Base-by-base conservation (phyloP, 1,139 yeast genomes). In the Pneumocystis canis region DNA sequence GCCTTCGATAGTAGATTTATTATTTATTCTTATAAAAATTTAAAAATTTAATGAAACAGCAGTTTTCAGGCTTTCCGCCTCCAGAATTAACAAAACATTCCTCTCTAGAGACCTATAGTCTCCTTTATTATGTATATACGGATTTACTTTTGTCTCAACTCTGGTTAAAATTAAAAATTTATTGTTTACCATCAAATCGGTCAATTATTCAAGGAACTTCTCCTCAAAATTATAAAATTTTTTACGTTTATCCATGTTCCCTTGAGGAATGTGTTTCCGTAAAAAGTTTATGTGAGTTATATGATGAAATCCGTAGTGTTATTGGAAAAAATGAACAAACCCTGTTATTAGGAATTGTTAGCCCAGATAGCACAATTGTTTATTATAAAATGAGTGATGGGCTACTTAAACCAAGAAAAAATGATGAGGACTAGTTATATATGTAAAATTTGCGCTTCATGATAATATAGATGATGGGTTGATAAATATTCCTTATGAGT, bases 291-390 rank as follows among this genome's bases (percentile, higher is more conserved):
- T 33, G 40, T 30, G 5, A 40, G 18, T 33, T 62, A 57, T 62
- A 60, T 40, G 37, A 37, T 14, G 59, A n/a, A 25, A 16, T 53
- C 20, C 40, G 31, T 5, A 59, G 30, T 40, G 18, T 28, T 16
- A 25, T 30, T 25, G 11, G 11, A 20, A 14, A 59, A 6, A 33
- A 58, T 16, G 18, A 32, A 9, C 60, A 14, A 11, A 58, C 57
- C 14, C 31, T 63, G 6, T 54, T 63, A 16, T 25, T 63, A 16
- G 65, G 59, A 20, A 61, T 61, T 11, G 65, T 63, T 18, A 61
- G 59, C 20, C n/a, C 59, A 54, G 65, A 63, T 56, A 61, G 63
- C 47, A 63, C 65, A 16, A 60, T 63, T 30, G 65, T 61, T 39
- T 63, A 63, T 41, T 63, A 63, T 39, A 63, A 60, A 32, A 47